phyloP scores from a whole-genome alignment of 306 rosid species.

The Cotoneaster glaucophyllus region DNA sequence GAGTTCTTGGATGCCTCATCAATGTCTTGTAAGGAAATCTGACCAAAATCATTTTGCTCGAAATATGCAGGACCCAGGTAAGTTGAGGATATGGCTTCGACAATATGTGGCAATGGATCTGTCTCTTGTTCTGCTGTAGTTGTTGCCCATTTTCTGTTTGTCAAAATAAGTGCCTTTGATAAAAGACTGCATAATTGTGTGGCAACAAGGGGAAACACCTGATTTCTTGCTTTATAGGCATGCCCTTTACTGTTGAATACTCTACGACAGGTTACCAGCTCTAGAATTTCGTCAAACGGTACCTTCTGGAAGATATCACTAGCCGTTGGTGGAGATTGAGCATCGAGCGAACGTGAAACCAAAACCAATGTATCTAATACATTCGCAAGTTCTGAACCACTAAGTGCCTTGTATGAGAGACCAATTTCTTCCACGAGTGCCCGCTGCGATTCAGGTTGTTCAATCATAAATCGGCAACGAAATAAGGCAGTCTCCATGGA shows the following conservation, averaged over 20 bases:
- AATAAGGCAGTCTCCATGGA: constrained; percentile 77
- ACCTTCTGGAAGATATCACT: constrained; percentile 74
- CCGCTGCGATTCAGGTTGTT: constrained; percentile 63
- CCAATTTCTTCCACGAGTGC: constrained; percentile 58
- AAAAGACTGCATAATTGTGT: constrained; percentile 76
- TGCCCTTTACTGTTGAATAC: constrained; percentile 69
- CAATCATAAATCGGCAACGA: constrained; percentile 53
- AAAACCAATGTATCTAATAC: constrained; percentile 60
- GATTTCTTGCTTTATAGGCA: constrained; percentile 78
- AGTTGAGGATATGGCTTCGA: constrained; percentile 76
- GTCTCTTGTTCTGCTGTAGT: constrained; percentile 69
- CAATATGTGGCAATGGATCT: constrained; percentile 81
- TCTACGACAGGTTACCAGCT: constrained; percentile 81
- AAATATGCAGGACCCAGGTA: constrained; percentile 88
- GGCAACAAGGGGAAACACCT: constrained; percentile 83
- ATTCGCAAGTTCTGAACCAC: constrained; percentile 59
- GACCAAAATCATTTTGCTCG: constrained; percentile 60
- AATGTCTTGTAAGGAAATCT: constrained; percentile 69
- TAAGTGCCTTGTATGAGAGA: constrained; percentile 60
- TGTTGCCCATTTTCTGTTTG: constrained; percentile 93
- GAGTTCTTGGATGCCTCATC: constrained; percentile 77
- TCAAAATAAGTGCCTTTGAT: constrained; percentile 71
- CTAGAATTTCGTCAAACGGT: constrained; percentile 92
- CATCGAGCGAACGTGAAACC: constrained; percentile 58
- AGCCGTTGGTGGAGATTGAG: constrained; percentile 43